Base-by-base conservation (phyloP, 163 green algal species). In the Prototheca stagnorum region DNA sequence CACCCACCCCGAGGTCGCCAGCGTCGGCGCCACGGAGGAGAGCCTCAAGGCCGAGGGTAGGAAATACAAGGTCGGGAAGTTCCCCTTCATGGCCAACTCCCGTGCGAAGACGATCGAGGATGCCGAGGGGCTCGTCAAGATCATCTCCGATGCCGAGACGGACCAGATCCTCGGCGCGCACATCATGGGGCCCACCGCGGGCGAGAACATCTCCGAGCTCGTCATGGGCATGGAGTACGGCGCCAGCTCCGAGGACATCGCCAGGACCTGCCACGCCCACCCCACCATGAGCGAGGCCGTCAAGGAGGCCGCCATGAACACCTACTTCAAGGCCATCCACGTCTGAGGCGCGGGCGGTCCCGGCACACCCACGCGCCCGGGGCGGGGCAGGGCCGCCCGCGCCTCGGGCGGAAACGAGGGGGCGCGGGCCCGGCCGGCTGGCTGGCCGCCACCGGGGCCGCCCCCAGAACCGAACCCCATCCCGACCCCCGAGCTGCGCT, bases 141-240 rank as follows among this genome's bases (percentile, higher is more conserved):
- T 99, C 34, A 68, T 99, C 15, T 64, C 82, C 0, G 83, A 95
- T 44, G 70, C 67, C 25, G 69, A 79, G 39, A 95, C 80, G 1
- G 90, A 98, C 75, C 97, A 96, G 75, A 82, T 99, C 35, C 71
- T 99, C 12, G 91, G 91, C 17, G 82, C 75, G 8, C 82, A 93
- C 77, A 95, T 99, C 70, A 87, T 99, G 77, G 80, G 79, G 1
- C 62, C 81, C 52, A 89, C 82, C 52, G 91, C 91, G 19, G 77
- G 77, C 23, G 77, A 87, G 56, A 50, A 86, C n/a, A 80, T 86
- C 53, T 36, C 23, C 5, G 80, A 91, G 67, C 79, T 64, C 51
- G 71, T 80, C 21, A 44, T 79, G 25, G 81, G 79, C 25, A 90
- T 92, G 81, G 75, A 89, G 57, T 92, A 92, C 53, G 81, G 84